These are phyloP conservation scores for Fragosphaeria purpurea DNA, from an alignment of 2,329 filamentous ascomycete species.

Conservation along the genomic window DNA sequence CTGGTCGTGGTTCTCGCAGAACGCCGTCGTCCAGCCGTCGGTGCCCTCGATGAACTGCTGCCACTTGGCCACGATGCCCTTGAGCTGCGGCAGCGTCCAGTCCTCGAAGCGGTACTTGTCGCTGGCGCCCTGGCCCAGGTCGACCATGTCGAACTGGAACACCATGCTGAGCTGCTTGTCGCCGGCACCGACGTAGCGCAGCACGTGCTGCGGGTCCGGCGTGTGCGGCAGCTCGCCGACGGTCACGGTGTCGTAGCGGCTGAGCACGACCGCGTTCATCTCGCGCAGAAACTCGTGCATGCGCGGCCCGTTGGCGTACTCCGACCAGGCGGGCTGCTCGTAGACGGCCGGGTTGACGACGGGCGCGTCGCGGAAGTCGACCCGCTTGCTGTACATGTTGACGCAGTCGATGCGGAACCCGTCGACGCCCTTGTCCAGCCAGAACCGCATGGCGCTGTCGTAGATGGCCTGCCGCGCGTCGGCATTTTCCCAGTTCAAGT, in stretches of 20 bases:
- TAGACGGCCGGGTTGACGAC: slow-evolving; percentile 27
- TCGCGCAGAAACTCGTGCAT: slow-evolving; percentile 60
- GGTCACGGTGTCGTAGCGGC: slow-evolving; percentile 55
- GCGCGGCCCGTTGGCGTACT: slow-evolving; percentile 57
- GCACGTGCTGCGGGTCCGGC: slow-evolving; percentile 44
- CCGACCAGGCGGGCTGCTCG: slow-evolving; percentile 42
- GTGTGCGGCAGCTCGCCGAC: slow-evolving; percentile 61
- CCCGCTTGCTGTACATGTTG: slow-evolving; percentile 60
- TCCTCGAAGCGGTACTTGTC: slow-evolving; percentile 43
- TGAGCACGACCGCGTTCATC: slow-evolving; percentile 50
- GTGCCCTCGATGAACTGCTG: slow-evolving; percentile 42
- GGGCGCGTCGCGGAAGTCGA: slow-evolving; percentile 45
- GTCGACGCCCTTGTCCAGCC: slow-evolving; percentile 63
- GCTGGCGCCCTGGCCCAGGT: slow-evolving; percentile 40
- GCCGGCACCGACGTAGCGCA: slow-evolving; percentile 48
- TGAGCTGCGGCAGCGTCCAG: slow-evolving; percentile 37
- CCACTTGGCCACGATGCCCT: slow-evolving; percentile 32
- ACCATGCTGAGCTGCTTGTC: slow-evolving; percentile 58
- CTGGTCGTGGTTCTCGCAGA: slow-evolving; percentile 56
- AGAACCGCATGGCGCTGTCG: slow-evolving; percentile 63
- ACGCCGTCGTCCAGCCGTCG: slow-evolving; percentile 49
- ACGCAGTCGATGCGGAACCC: slow-evolving; percentile 69
- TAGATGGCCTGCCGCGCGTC: slow-evolving; percentile 61
- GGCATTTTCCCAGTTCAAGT: slow-evolving; percentile 75
- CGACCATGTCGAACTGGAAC: slow-evolving; percentile 57